Evolutionary conservation across 208 protist species (phyloP), one percentile per base, ranked within the genome.

Genomic region (Acanthamoeba triangularis): DNA sequence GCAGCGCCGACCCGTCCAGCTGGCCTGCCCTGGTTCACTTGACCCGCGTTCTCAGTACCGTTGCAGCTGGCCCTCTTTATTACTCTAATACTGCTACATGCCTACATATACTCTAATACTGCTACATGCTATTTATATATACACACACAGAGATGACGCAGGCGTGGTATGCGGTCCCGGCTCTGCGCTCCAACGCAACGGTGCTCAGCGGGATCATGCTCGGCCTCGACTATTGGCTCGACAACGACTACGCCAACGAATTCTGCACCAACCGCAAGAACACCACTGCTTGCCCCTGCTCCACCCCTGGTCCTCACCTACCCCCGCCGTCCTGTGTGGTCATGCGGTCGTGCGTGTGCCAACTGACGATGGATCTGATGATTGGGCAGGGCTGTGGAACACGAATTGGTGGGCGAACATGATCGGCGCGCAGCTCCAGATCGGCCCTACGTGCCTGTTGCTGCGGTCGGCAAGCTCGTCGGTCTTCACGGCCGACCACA

Each of bases 211-310:
- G 1, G 49, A 63, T 63, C 80, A 20, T 88, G 16, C 47, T 16
- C 14, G 80, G 30, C 4, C 80, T 88, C 49, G 44, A 56, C 5
- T 88, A n/a, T 20, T 88, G 80, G 80, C 37, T 88, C n/a, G 52
- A 10, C 30, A 88, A 88, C 80, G 80, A 88, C 80, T 88, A 88
- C 80, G n/a, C 80, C 80, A 88, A 88, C 80, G 80, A 88, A n/a
- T 41, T 30, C 52, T 88, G 80, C 47, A 88, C 80, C 80, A n/a
- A 88, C 80, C 49, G 80, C 47, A 35, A n/a, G 49, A 88, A 25
- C 52, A 41, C 80, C 30, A 25, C 30, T 30, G 14, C 11, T 1
- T 88, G 80, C 52, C 80, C 80, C 16, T 88, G 80, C 35, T 65
- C 80, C 49, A 65, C 80, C 7, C 10, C 78, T 4, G 74, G 74